A percentile compares a stretch with the other conserved stretches of the same genome.
Conservation (phyloP, 192 early-diverging fungal genomes). For the Rhizoclosmatium sp. region DNA sequence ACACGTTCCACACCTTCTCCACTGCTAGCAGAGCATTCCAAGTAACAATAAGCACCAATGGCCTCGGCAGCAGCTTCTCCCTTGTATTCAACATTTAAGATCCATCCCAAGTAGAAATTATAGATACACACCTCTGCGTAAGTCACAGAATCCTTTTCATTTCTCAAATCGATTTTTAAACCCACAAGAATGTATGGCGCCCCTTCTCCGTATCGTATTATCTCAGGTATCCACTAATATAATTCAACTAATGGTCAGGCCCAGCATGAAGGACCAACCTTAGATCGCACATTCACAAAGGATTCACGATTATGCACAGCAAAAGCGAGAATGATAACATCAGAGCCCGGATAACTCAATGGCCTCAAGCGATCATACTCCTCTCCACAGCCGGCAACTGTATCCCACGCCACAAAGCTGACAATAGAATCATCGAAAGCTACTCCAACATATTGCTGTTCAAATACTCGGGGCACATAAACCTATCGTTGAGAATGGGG, state of each 20-base stretch:
- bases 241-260: background rate
- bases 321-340: conserved; percentile 82
- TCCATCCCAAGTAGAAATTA: too few species aligned
- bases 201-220: background rate
- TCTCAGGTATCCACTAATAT: background rate
- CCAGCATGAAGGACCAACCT: conserved; percentile 13
- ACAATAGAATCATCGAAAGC: conserved; percentile 61
- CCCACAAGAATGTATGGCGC: background rate
- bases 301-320: conserved; percentile 81
- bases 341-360: conserved; percentile 89
- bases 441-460: conserved; percentile 43
- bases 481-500: background rate
- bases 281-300: conserved; percentile 76
- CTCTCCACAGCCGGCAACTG: conserved; percentile 85
- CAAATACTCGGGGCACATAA: conserved; percentile 45
- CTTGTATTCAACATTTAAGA: background rate
- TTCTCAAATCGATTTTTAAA: background rate
- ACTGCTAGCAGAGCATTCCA: conserved; percentile 37
- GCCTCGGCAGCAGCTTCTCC: conserved; percentile 20
- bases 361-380: conserved; percentile 95
- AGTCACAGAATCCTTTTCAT: background rate
- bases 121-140: too few species aligned
- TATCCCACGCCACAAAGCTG: conserved; percentile 94
- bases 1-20: conserved; percentile 61
- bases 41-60: conserved; percentile 35